These are phyloP conservation scores for Drechslera avenae DNA, from an alignment of 2,329 filamentous ascomycete species.

Conservation along the genomic window DNA sequence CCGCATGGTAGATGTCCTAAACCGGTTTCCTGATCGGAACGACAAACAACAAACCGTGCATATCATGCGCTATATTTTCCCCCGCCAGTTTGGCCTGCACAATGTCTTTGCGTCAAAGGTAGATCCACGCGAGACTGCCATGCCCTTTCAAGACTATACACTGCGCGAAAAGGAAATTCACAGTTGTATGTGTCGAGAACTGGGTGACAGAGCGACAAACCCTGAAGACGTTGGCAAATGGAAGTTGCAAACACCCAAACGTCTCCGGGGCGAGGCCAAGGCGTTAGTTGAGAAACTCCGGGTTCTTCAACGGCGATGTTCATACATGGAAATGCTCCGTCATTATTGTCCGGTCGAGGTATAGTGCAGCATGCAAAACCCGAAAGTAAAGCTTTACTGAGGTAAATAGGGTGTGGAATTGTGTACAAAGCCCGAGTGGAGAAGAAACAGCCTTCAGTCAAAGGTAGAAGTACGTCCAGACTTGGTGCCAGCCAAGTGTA, in stretches of 20 bases:
- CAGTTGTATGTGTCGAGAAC: slow-evolving; percentile 30
- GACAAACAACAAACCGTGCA: slow-evolving; percentile 65
- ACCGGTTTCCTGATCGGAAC: slow-evolving; percentile 63
- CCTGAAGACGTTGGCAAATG: slow-evolving; percentile 40
- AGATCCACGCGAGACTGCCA: slow-evolving; percentile 68
- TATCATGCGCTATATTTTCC: slow-evolving; percentile 92
- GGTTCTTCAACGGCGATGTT: slow-evolving; percentile 71
- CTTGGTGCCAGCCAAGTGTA: slow-evolving; percentile 7
- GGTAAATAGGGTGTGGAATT: slow-evolving; percentile 28
- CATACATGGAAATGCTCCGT: slow-evolving; percentile 77
- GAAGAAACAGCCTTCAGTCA: slow-evolving; percentile 28
- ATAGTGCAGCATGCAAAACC: background rate
- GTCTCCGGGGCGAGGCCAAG: slow-evolving; percentile 67
- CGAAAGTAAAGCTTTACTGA: slow-evolving; percentile 17
- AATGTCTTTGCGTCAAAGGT: slow-evolving; percentile 84
- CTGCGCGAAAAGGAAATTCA: slow-evolving; percentile 81
- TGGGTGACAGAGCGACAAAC: slow-evolving; percentile 23
- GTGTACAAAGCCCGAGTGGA: slow-evolving; percentile 35
- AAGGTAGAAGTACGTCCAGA: slow-evolving; percentile 12
- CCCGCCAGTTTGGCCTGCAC: slow-evolving; percentile 84
- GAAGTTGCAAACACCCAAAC: slow-evolving; percentile 59
- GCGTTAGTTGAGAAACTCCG: slow-evolving; percentile 71
- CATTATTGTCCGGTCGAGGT: slow-evolving; percentile 75
- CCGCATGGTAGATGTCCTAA: slow-evolving; percentile 71
- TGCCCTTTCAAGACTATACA: slow-evolving; percentile 83